phyloP scores from a whole-genome alignment of 2,329 filamentous ascomycete genomes.

The Botrytis elliptica region DNA sequence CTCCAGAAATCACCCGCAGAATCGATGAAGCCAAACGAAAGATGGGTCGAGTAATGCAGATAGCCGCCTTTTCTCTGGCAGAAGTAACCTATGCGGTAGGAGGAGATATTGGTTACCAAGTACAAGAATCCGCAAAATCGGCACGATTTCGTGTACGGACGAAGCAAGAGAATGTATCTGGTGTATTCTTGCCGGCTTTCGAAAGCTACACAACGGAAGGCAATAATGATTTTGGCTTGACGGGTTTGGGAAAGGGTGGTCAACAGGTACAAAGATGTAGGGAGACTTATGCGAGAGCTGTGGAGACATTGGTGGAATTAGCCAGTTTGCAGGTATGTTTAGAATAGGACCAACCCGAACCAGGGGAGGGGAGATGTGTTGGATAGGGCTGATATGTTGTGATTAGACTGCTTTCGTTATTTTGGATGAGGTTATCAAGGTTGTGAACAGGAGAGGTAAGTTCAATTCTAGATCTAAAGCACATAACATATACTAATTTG shows the following conservation, averaged over 20 bases:
- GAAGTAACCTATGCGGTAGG: conserved; percentile 97
- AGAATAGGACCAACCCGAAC: conserved; percentile 18
- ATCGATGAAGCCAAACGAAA: conserved; percentile 99
- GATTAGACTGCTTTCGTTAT: conserved; percentile 89
- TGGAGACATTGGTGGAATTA: conserved; percentile 92
- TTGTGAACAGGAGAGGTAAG: conserved; percentile 90
- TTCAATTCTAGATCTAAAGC: conserved; percentile 20
- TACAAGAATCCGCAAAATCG: conserved; percentile 91
- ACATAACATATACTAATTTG: conserved; percentile 31
- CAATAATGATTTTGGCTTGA: conserved; percentile 94
- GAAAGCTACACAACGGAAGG: conserved; percentile 87
- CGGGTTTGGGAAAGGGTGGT: conserved; percentile 91
- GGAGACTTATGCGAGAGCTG: conserved; percentile 93
- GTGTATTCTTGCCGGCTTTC: conserved; percentile 90
- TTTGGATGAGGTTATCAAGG: conserved; percentile 97
- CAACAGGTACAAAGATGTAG: conserved; percentile 94
- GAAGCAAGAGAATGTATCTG: conserved; percentile 97
- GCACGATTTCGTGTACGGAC: conserved; percentile 91
- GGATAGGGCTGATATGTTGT: conserved; percentile 13
- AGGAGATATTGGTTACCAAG: conserved; percentile 93
- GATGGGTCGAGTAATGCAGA: conserved; percentile 99
- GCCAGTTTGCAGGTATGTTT: conserved; percentile 74
- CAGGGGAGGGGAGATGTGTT: background rate
- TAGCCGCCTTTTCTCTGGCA: conserved; percentile 94
- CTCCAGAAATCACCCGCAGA: conserved; percentile 85